Percentiles rank a stretch among this genome's conserved stretches.
Evolutionary conservation across 108 stramenopile genomes (phyloP).

Genomic region (Conticribra weissflogii): DNA sequence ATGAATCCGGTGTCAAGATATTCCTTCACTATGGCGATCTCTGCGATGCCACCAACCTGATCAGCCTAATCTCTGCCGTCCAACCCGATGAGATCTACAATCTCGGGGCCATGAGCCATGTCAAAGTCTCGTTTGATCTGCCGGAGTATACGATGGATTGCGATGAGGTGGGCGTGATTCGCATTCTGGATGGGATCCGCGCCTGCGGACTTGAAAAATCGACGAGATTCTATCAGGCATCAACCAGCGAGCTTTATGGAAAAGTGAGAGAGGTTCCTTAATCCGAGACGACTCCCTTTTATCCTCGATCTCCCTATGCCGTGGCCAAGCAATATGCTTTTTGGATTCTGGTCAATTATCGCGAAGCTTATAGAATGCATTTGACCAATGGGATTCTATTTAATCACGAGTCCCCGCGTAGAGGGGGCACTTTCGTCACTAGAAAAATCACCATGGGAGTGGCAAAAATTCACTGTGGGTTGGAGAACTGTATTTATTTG

Average conservation of each 20-base stretch:
- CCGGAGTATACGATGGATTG: slow-evolving; percentile 99
- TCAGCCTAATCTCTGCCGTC: slow-evolving; percentile 85
- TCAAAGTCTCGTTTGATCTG: slow-evolving; percentile 99
- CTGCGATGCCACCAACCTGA: slow-evolving; percentile 97
- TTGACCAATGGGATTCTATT: slow-evolving; percentile 97
- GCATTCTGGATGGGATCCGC: slow-evolving; percentile 98
- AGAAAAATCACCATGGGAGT: slow-evolving; percentile 97
- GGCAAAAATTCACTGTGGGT: slow-evolving; percentile 84
- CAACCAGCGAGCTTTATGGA: slow-evolving; percentile 98
- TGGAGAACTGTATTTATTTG: slow-evolving; percentile 91
- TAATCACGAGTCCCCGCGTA: slow-evolving; percentile 98
- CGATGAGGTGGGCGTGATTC: slow-evolving; percentile 97
- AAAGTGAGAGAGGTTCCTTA: slow-evolving; percentile 98
- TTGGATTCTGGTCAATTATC: slow-evolving; percentile 99
- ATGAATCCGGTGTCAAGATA: slow-evolving; percentile 93
- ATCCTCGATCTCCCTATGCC: slow-evolving; percentile 99
- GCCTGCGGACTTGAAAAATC: slow-evolving; percentile 89
- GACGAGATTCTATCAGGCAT: slow-evolving; percentile 95
- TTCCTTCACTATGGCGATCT: slow-evolving; percentile 99
- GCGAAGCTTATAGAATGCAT: slow-evolving; percentile 99
- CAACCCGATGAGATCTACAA: slow-evolving; percentile 98
- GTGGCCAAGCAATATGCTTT: slow-evolving; percentile 98
- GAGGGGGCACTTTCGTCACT: slow-evolving; percentile 98
- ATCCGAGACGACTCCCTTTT: slow-evolving; percentile 99
- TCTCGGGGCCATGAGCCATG: slow-evolving; percentile 99